Evolutionary conservation across 331 rosid genomes (phyloP).

Genomic region (Rhamnella rubrinervis): DNA sequence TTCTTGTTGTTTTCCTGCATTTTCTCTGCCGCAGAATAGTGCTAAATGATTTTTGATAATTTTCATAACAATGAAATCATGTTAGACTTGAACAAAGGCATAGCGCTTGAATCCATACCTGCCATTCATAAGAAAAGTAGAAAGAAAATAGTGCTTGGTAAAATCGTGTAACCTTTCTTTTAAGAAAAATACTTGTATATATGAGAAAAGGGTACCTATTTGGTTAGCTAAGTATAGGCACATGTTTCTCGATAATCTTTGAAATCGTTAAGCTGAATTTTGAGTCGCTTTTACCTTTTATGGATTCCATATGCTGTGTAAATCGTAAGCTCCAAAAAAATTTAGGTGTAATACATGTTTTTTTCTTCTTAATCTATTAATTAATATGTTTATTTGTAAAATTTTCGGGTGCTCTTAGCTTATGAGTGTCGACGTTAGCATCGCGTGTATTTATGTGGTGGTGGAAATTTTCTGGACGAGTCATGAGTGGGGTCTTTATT

Average conservation of each 20-base stretch:
- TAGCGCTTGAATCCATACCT: not conserved
- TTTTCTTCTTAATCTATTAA: too few species aligned
- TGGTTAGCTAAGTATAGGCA: too few species aligned
- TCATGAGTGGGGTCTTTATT: not conserved
- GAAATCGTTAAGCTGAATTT: too few species aligned
- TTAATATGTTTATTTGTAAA: too few species aligned
- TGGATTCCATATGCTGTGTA: too few species aligned
- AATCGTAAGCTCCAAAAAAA: too few species aligned
- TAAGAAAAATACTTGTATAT: too few species aligned
- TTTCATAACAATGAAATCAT: not conserved
- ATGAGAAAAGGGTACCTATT: too few species aligned
- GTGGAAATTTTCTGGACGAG: not conserved
- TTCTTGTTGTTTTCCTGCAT: conserved; percentile 6
- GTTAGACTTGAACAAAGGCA: not conserved
- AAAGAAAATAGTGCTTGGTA: not conserved
- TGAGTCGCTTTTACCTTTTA: too few species aligned
- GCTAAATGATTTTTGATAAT: not conserved
- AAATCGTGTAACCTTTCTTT: not conserved
- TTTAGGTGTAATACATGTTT: too few species aligned
- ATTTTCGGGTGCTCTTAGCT: not conserved
- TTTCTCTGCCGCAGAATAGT: conserved; percentile 8
- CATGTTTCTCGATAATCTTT: too few species aligned
- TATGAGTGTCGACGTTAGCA: not conserved
- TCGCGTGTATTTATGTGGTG: not conserved
- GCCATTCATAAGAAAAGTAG: too few species aligned